Base-by-base conservation (phyloP, 306 rosid genomes). In the Cyclanthera cordifolia region DNA sequence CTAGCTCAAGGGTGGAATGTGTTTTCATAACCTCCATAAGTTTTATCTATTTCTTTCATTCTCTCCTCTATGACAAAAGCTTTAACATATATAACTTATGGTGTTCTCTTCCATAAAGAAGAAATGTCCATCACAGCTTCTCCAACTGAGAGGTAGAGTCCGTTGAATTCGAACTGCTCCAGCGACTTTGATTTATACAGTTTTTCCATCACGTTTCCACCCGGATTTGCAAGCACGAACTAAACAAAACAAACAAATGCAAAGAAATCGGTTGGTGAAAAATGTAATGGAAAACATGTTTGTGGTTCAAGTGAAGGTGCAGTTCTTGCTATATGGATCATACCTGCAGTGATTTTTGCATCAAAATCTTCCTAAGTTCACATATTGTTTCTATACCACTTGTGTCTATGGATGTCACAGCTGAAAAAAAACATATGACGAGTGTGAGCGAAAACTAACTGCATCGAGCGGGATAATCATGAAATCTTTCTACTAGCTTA, bases 151-250 rank as follows among this genome's bases (percentile, higher is more conserved):
- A 70, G 70, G 46, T 76, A 76, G 2, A 76, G 72, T 0, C 79
- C 79, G 20, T 76, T 70, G 0, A 69, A 55, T 53, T 43, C 57
- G 28, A 76, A 76, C 5, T 53, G 54, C 20, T 76, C 79, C 53
- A 76, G 41, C 0, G n/a, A 25, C 21, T 76, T 53, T 53, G 79
- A 70, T 48, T 65, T 20, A 7, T 76, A 25, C 15, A 76, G 75
- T 68, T 60, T 70, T 63, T 76, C 79, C 71, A 53, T 76, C 70
- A 61, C 71, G 55, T 32, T 70, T 70, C 67, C 79, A 39, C 43
- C 58, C 14, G 79, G 79, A 59, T 76, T 76, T 52, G 61, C 75
- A 41, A 76, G 69, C 16, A 76, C 79, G 14, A 76, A 32, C 79
- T 76, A 30, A 27, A 37, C 9, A 23, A 16, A 53, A 37, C 11